Conservation (phyloP, 1,139 yeast species). For the Pichia sp. region DNA sequence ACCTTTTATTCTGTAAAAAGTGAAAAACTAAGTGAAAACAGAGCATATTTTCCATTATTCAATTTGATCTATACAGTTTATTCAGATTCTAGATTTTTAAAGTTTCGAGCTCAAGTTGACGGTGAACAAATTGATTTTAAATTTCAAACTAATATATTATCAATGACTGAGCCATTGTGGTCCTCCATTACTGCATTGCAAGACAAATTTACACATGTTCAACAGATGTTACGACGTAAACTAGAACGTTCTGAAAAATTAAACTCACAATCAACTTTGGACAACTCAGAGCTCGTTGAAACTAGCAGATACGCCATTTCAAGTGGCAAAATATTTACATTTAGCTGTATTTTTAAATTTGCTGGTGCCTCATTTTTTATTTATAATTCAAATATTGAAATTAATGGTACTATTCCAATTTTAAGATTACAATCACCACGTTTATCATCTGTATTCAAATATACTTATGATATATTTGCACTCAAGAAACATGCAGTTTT, state of each 20-base stretch:
- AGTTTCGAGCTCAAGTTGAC: conserved; percentile 40
- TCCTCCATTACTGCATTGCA: conserved; percentile 22
- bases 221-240: conserved; percentile 1
- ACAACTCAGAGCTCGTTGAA: not conserved
- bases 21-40: conserved; percentile 35
- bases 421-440: conserved; percentile 74
- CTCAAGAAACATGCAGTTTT: conserved; percentile 40
- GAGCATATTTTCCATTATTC: conserved; percentile 64
- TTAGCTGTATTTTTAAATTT: conserved; percentile 49
- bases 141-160: conserved; percentile 33
- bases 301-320: not conserved
- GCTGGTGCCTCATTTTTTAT: conserved; percentile 67
- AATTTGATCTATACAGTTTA: conserved; percentile 50
- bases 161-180: conserved; percentile 22
- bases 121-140: conserved; percentile 69
- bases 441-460: conserved; percentile 49
- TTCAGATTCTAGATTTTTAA: conserved; percentile 28
- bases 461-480: conserved; percentile 27
- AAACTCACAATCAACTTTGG: not conserved
- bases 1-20: conserved; percentile 46
- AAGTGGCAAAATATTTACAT: conserved; percentile 13
- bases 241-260: not conserved
- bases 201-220: conserved; percentile 16
- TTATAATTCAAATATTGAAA: conserved; percentile 40
- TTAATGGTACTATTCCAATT: conserved; percentile 39